phyloP scores from a whole-genome alignment of 768 basidiomycete genomes.

The Russula griseocarnosa region DNA sequence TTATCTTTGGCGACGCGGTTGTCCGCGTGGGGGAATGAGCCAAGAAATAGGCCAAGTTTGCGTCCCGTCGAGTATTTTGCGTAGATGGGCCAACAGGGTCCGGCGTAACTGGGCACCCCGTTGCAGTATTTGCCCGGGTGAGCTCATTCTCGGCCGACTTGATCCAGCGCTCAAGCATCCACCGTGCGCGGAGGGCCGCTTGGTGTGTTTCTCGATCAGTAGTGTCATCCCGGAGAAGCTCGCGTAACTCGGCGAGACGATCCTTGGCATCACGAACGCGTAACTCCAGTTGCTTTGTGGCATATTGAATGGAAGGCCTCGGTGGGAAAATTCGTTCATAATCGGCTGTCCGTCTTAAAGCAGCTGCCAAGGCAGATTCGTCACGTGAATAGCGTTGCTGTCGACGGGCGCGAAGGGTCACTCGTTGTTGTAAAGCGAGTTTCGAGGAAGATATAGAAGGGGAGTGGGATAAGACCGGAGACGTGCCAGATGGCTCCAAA shows the following conservation, averaged over 20 bases:
- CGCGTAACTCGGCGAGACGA: conserved; percentile 23
- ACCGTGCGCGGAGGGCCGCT: conserved; percentile 21
- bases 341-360: conserved; percentile 7
- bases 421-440: conserved; percentile 8
- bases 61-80: conserved; percentile 10
- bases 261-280: conserved; percentile 16
- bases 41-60: conserved; percentile 27
- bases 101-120: background rate
- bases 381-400: conserved; percentile 24
- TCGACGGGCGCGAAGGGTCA: conserved; percentile 1
- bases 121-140: background rate
- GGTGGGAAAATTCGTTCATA: conserved; percentile 16
- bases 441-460: background rate
- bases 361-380: conserved; percentile 14
- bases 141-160: conserved; percentile 14
- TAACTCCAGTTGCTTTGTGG: conserved; percentile 9
- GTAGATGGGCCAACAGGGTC: background rate
- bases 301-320: conserved; percentile 16
- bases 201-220: conserved; percentile 13
- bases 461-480: background rate
- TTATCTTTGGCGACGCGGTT: background rate
- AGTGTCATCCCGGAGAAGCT: conserved; percentile 12
- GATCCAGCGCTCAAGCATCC: conserved; percentile 27
- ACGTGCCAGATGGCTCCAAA: background rate
- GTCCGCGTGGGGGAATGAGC: conserved; percentile 25